phyloP scores from a whole-genome alignment of 2,329 filamentous ascomycete genomes.

The Diplodia seriata region DNA sequence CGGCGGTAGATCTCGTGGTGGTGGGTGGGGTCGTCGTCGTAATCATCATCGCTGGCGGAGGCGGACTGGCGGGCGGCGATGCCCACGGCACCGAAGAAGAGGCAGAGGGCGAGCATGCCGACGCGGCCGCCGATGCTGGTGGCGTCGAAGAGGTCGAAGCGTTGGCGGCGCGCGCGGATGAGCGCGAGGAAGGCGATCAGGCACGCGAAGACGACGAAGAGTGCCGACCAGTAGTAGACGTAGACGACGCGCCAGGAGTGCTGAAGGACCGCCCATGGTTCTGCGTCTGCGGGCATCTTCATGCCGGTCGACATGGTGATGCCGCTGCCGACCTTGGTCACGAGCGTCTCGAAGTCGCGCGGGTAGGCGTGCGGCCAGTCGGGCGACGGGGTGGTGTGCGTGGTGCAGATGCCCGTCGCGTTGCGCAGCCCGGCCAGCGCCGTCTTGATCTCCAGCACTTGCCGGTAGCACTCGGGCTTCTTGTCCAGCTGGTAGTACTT shows the following conservation, averaged over 20 bases:
- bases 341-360: conserved; percentile 37
- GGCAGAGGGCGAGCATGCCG: conserved; percentile 41
- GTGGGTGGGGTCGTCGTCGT: no score
- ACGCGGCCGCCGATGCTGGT: conserved; percentile 45
- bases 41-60: no score
- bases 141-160: conserved; percentile 50
- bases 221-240: conserved; percentile 49
- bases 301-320: conserved; percentile 46
- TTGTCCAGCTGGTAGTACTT: conserved; percentile 43
- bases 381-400: conserved; percentile 33
- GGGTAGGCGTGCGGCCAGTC: conserved; percentile 35
- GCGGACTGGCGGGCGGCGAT: conserved; percentile 32
- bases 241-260: conserved; percentile 44
- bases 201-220: conserved; percentile 47
- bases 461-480: conserved; percentile 41
- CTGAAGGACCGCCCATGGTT: conserved; percentile 40
- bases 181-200: conserved; percentile 49
- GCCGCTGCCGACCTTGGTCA: conserved; percentile 40
- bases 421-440: conserved; percentile 42
- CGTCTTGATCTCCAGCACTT: conserved; percentile 33
- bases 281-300: conserved; percentile 43
- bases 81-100: conserved; percentile 43
- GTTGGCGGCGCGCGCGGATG: conserved; percentile 45
- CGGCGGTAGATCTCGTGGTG: no score
- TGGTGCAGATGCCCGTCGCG: conserved; percentile 43